Base-by-base conservation (phyloP, 75 land plant genomes). In the Isoetes taiwanensis region DNA sequence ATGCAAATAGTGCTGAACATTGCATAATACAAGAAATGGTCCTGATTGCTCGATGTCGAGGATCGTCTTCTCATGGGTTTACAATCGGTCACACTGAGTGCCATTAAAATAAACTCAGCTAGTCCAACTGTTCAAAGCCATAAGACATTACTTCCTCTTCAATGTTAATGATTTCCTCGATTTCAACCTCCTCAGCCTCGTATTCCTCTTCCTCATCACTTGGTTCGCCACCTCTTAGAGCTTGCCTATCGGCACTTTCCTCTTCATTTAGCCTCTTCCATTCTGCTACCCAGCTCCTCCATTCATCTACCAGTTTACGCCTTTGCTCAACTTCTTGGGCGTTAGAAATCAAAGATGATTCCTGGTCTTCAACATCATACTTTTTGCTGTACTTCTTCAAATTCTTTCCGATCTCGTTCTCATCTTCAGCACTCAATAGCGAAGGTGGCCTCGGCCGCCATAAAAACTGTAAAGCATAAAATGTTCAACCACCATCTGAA, bases 371-470 rank as follows among this genome's bases (percentile, higher is more conserved):
- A 9, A 72, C 81, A 64, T 90, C 96, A 43, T 82, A 85, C 78
- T 81, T 82, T 79, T 90, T 90, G 57, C 90, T 85, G 69, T 90
- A 90, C 60, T 85, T 85, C 69, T 80, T 80, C 61, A 90, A 40
- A 61, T 82, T 85, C 74, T 82, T 85, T 28, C 78, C 58, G 27
- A 90, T 80, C 61, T 79, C 90, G 30, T 72, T 84, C 61, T 85
- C 96, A 26, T 82, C 82, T 25, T 82, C 90, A 1, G 78, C 59
- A 32, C 54, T 77, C 39, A 90, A 69, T 34, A 90, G 71, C 0
- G 91, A 67, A 27, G 86, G 91, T 25, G 96, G 86, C 35, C 96
- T 77, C 53, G 91, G 96, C 2, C 84, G 86, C 96, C 96, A 90
- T 34, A 78, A 38, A 33, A 79, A 80, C 90, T 90, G 64, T 21